These are phyloP conservation scores for Boletellus ananas DNA, from an alignment of 768 basidiomycete genomes.

Conservation along the genomic window DNA sequence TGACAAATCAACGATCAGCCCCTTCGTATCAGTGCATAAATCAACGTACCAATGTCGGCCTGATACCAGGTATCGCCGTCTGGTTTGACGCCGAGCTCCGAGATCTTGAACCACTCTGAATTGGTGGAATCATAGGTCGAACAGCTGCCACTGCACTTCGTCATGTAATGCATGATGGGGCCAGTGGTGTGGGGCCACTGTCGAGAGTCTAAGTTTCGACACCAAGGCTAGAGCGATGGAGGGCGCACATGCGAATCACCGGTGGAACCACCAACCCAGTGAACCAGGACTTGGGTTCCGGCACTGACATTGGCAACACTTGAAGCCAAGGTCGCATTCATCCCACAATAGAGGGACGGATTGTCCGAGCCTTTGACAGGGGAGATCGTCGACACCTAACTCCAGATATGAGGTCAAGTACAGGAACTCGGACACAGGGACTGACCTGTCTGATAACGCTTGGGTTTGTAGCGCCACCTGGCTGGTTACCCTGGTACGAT, in stretches of 20 bases:
- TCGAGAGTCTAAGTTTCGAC: not conserved
- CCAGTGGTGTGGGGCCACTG: constrained; percentile 59
- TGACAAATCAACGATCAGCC: not conserved
- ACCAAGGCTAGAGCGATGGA: not conserved
- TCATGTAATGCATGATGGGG: constrained; percentile 72
- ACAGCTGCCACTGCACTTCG: constrained; percentile 55
- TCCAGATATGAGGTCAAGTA: not conserved
- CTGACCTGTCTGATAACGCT: constrained; percentile 43
- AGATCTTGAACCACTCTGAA: constrained; percentile 74
- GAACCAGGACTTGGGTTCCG: constrained; percentile 48
- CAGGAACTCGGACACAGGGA: not conserved
- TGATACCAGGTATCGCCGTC: constrained; percentile 45
- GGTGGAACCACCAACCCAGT: constrained; percentile 49
- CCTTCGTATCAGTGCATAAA: not conserved
- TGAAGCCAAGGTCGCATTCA: constrained; percentile 45
- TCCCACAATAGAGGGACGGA: constrained; percentile 57
- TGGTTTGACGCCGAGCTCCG: constrained; percentile 43
- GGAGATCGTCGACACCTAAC: constrained; percentile 33
- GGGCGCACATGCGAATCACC: constrained; percentile 33
- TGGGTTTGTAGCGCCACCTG: constrained; percentile 32
- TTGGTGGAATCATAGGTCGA: constrained; percentile 52
- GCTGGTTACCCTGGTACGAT: constrained; percentile 26
- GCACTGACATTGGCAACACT: constrained; percentile 55
- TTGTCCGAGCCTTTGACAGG: constrained; percentile 58
- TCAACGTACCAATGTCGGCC: constrained; percentile 43